A percentile compares a stretch with the other conserved stretches of the same genome.
Conservation (phyloP, 495 filamentous ascomycete genomes). For the Pseudevernia furfuracea region DNA sequence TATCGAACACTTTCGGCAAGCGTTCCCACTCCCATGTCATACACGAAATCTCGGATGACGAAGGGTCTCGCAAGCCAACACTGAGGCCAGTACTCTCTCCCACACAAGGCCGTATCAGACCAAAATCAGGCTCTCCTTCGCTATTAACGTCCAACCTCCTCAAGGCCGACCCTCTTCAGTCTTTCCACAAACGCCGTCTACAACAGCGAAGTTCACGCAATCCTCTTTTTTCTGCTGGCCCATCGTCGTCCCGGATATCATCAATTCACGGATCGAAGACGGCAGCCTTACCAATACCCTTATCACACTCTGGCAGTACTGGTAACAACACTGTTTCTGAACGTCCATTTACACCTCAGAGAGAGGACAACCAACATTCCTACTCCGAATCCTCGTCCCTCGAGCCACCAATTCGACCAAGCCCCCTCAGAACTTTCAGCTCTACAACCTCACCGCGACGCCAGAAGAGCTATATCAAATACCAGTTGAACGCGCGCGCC, state of each 20-base stretch:
- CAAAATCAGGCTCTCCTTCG: slow-evolving; percentile 3
- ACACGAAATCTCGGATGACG: slow-evolving; percentile 11
- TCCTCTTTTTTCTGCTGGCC: slow-evolving; percentile 19
- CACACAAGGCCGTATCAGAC: slow-evolving; percentile 6
- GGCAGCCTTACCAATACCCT: slow-evolving; percentile 1
- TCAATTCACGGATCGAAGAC: slow-evolving; percentile 5
- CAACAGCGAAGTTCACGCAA: slow-evolving; percentile 13
- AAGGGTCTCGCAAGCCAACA: slow-evolving; percentile 2
- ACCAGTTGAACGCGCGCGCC: slow-evolving; percentile 6
- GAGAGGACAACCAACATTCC: slow-evolving; percentile 3
- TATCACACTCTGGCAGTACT: background rate
- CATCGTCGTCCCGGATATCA: slow-evolving; percentile 15
- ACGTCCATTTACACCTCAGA: background rate
- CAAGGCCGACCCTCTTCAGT: slow-evolving; percentile 15
- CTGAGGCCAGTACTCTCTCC: slow-evolving; percentile 12
- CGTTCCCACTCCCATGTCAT: slow-evolving; percentile 26
- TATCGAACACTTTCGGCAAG: slow-evolving; percentile 31
- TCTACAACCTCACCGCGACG: background rate
- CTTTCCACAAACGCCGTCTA: slow-evolving; percentile 20
- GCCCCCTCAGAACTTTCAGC: background rate
- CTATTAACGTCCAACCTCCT: background rate
- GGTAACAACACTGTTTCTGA: background rate
- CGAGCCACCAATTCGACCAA: slow-evolving; percentile 8
- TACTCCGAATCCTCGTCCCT: slow-evolving; percentile 17
- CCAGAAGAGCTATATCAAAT: background rate